Base-by-base conservation (phyloP, 2,329 filamentous ascomycete species). In the Spiromastix sp. region DNA sequence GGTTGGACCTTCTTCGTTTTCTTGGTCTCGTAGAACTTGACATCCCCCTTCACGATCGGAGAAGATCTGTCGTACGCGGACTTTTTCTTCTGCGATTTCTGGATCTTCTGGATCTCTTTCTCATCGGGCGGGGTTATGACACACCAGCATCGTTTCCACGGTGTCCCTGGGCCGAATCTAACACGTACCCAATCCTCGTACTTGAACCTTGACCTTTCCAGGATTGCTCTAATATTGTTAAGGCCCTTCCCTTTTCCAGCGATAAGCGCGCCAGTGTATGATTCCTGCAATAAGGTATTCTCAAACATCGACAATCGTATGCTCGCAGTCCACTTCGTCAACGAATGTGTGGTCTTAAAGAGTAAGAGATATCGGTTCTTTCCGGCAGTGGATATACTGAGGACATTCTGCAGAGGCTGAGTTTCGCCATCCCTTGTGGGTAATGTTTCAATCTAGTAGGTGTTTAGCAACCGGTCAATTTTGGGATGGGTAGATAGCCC, bases 121-220 rank as follows among this genome's bases (percentile, higher is more conserved):
- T 96, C 87, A 51, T 93, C 84, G 0, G 91, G 89, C 2, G 89
- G 91, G 5, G 77, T 76, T 39, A 96, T 83, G 36, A 96, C 87
- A 58, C 87, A 95, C 87, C 89, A 98, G 60, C 87, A 98, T 25
- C 89, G 80, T 53, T 83, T 78, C 91, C 91, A 98, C 0, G 89
- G 87, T 7, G 91, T 93, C 30, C 91, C 91, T 20, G 91, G 87
- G 26, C 91, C 91, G 50, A 98, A 98, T 40, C 91, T 74, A 34
- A 98, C 91, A 43, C 91, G 74, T 12, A 87, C 86, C 91, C 91
- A 98, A 52, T 93, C 86, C 55, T 93, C 86, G 26, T 83, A 76
- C 48, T 78, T 80, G 48, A 84, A 73, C 38, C 72, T 78, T 13
- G 81, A 73, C 31, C 84, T 77, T 48, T 93, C 85, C 72, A 96